These are phyloP conservation scores for Phaeophleospora eucalypticola DNA, from an alignment of 2,329 filamentous ascomycete genomes.

Conservation along the genomic window DNA sequence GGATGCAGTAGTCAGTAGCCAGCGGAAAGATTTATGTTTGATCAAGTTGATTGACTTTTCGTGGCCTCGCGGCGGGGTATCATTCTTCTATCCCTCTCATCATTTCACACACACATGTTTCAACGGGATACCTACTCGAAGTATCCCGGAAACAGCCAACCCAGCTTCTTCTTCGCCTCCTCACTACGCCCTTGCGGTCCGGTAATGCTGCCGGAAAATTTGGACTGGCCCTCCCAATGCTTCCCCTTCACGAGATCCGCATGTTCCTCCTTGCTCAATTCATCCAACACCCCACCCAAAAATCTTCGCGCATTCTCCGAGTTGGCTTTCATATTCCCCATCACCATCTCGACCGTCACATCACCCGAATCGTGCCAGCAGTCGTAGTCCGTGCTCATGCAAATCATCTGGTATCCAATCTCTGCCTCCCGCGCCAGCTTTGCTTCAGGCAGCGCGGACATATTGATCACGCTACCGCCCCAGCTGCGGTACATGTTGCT, in stretches of 20 bases:
- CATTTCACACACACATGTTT: background rate
- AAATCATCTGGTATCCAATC: slow-evolving; percentile 96
- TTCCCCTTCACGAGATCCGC: slow-evolving; percentile 70
- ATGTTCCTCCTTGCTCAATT: slow-evolving; percentile 74
- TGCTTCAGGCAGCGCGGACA: slow-evolving; percentile 91
- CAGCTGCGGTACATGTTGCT: slow-evolving; percentile 91
- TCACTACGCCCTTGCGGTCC: slow-evolving; percentile 68
- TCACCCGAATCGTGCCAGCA: slow-evolving; percentile 85
- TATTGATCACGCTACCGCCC: slow-evolving; percentile 96
- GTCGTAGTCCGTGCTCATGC: slow-evolving; percentile 99
- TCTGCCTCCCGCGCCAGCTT: slow-evolving; percentile 96
- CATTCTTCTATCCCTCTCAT: slow-evolving; percentile 1
- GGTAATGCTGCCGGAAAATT: slow-evolving; percentile 79
- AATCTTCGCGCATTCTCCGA: slow-evolving; percentile 79
- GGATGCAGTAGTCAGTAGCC: too few relatives aligned
- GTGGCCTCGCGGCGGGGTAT: slow-evolving; percentile 9
- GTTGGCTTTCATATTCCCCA: slow-evolving; percentile 94
- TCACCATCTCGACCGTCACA: slow-evolving; percentile 94
- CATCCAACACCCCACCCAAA: slow-evolving; percentile 81
- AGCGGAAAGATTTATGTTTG: background rate
- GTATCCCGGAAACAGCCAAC: slow-evolving; percentile 85
- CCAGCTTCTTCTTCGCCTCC: slow-evolving; percentile 73
- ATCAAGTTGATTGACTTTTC: slow-evolving; percentile 2
- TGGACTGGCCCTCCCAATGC: slow-evolving; percentile 72
- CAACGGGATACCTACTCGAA: slow-evolving; percentile 48